phyloP scores from a whole-genome alignment of 129 eudicot genomes.

The Smallanthus sonchifolius region DNA sequence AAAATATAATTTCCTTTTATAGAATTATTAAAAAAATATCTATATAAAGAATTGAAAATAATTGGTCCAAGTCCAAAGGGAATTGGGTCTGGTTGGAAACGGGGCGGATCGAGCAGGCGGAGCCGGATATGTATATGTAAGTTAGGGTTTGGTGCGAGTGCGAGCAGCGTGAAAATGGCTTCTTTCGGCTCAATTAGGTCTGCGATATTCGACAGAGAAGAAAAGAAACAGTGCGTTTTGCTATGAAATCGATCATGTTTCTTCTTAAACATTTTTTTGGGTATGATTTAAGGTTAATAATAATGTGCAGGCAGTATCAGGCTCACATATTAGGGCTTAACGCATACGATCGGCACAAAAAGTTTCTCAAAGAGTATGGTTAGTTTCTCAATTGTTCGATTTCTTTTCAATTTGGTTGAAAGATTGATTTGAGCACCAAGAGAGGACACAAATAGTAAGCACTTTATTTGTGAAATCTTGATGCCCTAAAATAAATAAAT shows the following conservation, averaged over 20 bases:
- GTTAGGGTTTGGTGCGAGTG: conserved; percentile 17
- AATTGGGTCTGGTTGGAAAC: not conserved
- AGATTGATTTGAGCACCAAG: conserved; percentile 28
- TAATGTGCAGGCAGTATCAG: conserved; percentile 74
- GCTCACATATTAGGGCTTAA: conserved; percentile 88
- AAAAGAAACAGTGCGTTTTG: conserved; percentile 60
- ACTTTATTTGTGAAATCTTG: conserved; percentile 41
- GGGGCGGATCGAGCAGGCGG: not conserved
- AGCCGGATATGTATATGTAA: not conserved
- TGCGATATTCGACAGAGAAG: conserved; percentile 63
- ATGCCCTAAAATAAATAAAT: conserved; percentile 46
- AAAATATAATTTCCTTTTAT: no score
- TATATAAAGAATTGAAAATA: no score
- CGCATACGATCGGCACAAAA: conserved; percentile 91
- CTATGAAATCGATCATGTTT: not conserved
- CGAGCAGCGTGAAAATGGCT: conserved; percentile 39
- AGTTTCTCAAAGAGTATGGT: conserved; percentile 86
- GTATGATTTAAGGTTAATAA: not conserved
- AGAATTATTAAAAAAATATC: no score
- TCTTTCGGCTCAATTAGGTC: conserved; percentile 67
- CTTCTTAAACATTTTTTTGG: not conserved
- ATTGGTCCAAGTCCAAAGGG: no score
- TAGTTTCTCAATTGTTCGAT: conserved; percentile 4
- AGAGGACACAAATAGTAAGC: conserved; percentile 42
- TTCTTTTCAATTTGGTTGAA: not conserved